Base-by-base conservation (phyloP, 1,139 yeast species). In the Magnusiomyces suaveolens region DNA sequence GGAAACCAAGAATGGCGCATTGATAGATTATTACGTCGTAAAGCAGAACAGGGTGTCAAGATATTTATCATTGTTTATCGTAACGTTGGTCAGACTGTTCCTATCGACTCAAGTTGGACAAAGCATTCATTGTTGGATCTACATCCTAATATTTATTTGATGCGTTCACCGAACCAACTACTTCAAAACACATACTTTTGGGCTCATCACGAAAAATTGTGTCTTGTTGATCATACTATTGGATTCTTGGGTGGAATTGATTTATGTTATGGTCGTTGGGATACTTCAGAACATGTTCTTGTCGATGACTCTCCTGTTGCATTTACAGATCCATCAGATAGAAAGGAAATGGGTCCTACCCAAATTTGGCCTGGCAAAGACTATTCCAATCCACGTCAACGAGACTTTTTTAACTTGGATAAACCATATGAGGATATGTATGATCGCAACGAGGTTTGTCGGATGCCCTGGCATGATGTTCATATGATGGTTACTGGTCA, bases 391-490 rank as follows among this genome's bases (percentile, higher is more conserved):
- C 96, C 98, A 3, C 79, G 98, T 59, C 88, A 86, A 16, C 84
- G 84, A 63, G 99, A 94, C 69, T 94, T 94, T 67, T 79, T 68
- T 64, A 83, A 78, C 1, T 75, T 94, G 57, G 89, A 90, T 60
- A 82, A 81, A 60, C 98, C 98, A 1, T 89, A 84, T 65, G 95
- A 87, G 51, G 87, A 89, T 24, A 85, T 92, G 95, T 89, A 89
- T 66, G 95, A 94, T 68, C 79, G 99, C 60, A 74, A 79, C 36
- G 70, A 70, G 24, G 78, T 81, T 18, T 97, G 98, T 2, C 79
- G 99, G 64, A 94, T 94, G 99, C 98, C 98, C 4, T 94, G 98
- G 99, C 99, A 94, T 69, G 99, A 94, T 75, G 87, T 94, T 49
- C 97, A 92, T 64, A 92, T 90, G 95, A 82, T 89, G 72, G 83